A percentile compares a stretch with the other conserved stretches of the same genome.
These are phyloP conservation scores for Beauveria sp. DNA, from an alignment of 2,329 filamentous ascomycete species.

Conservation along the genomic window DNA sequence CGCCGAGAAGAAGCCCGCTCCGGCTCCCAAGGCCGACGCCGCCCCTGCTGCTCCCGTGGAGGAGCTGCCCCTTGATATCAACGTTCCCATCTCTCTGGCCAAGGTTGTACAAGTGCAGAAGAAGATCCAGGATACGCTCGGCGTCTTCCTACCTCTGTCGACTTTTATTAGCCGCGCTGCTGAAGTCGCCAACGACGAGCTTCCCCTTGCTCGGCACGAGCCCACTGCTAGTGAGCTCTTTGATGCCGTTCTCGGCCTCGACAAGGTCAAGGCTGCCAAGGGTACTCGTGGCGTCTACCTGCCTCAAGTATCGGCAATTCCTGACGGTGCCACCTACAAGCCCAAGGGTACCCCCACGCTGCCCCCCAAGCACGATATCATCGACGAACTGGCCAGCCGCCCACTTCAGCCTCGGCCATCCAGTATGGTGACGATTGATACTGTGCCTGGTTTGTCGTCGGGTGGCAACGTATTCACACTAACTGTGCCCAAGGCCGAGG, in stretches of 20 bases:
- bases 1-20: conserved; percentile 42
- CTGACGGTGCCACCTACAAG: conserved; percentile 35
- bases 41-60: conserved; percentile 35
- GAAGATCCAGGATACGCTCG: conserved; percentile 68
- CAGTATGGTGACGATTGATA: conserved; percentile 23
- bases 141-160: conserved; percentile 73
- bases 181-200: conserved; percentile 78
- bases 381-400: conserved; percentile 64
- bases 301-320: conserved; percentile 60
- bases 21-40: conserved; percentile 31
- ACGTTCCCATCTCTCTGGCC: conserved; percentile 69
- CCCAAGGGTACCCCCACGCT: conserved; percentile 36
- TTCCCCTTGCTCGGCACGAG: conserved; percentile 61
- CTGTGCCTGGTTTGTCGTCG: conserved; percentile 40
- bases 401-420: conserved; percentile 21
- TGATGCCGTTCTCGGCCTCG: conserved; percentile 73
- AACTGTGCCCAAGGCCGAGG: conserved; percentile 69
- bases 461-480: conserved; percentile 78
- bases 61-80: conserved; percentile 47
- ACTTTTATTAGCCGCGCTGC: conserved; percentile 81
- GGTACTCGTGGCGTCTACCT: conserved; percentile 56
- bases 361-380: conserved; percentile 54
- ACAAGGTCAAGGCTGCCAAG: conserved; percentile 37
- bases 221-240: conserved; percentile 79
- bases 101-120: conserved; percentile 75